phyloP scores from a whole-genome alignment of 129 eudicot species.

The Cynara cardunculus region DNA sequence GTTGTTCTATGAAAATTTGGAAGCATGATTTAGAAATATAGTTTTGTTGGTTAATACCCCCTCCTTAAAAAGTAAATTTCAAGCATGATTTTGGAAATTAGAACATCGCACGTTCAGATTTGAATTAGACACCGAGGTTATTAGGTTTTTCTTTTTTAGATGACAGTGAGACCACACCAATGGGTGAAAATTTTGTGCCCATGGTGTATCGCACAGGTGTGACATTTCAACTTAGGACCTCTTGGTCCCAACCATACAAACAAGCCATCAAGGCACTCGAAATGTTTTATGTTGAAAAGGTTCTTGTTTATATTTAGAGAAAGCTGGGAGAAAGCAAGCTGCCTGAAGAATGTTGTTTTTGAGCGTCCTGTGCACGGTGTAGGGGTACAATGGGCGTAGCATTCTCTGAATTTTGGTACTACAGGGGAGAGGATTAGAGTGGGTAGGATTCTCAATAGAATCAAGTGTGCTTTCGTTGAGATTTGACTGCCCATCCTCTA shows the following conservation, averaged over 20 bases:
- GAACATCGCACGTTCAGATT: neutral
- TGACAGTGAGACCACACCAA: neutral
- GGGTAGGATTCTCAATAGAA: too few relatives aligned
- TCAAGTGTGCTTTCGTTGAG: too few relatives aligned
- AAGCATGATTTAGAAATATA: neutral
- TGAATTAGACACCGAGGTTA: neutral
- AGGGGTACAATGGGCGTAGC: too few relatives aligned
- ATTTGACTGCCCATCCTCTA: too few relatives aligned
- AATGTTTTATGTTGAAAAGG: neutral
- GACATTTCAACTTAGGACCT: neutral
- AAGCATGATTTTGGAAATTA: neutral
- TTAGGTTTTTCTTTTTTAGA: neutral
- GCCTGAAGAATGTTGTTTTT: neutral
- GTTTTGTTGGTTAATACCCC: constrained; percentile 5
- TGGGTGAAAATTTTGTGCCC: neutral
- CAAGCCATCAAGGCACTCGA: neutral
- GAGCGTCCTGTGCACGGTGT: neutral
- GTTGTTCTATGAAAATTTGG: neutral
- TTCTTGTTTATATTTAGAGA: neutral
- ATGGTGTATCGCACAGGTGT: neutral
- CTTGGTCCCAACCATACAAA: neutral
- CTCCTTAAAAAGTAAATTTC: neutral
- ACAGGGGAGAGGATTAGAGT: too few relatives aligned
- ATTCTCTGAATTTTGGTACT: too few relatives aligned
- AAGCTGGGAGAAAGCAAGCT: neutral